Percentiles rank a stretch among this genome's conserved stretches.
phyloP scores from a whole-genome alignment of 106 monocot genomes.

The Amphibolis antarctica region DNA sequence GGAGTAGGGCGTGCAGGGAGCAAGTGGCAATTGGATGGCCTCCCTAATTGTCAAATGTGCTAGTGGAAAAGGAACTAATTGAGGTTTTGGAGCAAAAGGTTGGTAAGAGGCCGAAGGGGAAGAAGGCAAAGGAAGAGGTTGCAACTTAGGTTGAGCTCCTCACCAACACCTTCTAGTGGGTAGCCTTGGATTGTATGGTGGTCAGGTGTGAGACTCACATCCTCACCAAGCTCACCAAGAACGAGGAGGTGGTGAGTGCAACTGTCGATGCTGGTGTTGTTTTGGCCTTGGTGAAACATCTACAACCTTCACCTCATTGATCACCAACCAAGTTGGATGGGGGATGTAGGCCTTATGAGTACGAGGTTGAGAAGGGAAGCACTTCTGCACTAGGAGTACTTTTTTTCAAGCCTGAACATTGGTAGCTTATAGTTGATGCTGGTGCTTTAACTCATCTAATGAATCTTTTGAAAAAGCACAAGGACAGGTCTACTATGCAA shows the following conservation, averaged over 20 bases:
- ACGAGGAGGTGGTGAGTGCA: slow-evolving; percentile 81
- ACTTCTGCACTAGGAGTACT: slow-evolving; percentile 89
- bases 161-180: slow-evolving; percentile 49
- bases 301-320: slow-evolving; percentile 37
- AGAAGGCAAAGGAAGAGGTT: no score
- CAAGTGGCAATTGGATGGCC: no score
- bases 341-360: slow-evolving; percentile 44
- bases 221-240: slow-evolving; percentile 90
- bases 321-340: slow-evolving; percentile 5
- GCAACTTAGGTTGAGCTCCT: slow-evolving; percentile 63
- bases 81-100: no score
- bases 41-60: no score
- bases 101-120: no score
- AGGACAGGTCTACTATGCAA: slow-evolving; percentile 30
- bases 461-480: slow-evolving; percentile 64
- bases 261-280: slow-evolving; percentile 87
- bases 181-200: slow-evolving; percentile 43
- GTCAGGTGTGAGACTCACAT: slow-evolving; percentile 71
- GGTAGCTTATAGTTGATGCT: slow-evolving; percentile 94
- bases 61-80: no score
- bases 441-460: slow-evolving; percentile 90
- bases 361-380: slow-evolving; percentile 88
- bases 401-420: slow-evolving; percentile 97
- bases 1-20: no score
- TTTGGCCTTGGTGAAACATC: slow-evolving; percentile 66